A percentile compares a stretch with the other conserved stretches of the same genome.
phyloP scores from a whole-genome alignment of 257 asterid species.

The Asclepias syriaca region DNA sequence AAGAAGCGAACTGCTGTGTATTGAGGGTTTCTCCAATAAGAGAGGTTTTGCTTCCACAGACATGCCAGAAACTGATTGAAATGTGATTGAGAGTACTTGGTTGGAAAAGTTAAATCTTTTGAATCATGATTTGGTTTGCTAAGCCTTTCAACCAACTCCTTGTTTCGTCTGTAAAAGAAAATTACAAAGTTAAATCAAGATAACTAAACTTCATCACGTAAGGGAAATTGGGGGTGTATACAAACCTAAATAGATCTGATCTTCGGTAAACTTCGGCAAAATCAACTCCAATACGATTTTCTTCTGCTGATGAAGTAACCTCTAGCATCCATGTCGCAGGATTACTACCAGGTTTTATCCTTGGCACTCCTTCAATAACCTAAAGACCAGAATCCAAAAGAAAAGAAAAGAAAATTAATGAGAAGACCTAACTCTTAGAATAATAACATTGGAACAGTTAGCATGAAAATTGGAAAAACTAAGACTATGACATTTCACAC shows the following conservation, averaged over 20 bases:
- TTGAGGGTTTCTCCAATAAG: constrained; percentile 98
- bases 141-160: constrained; percentile 70
- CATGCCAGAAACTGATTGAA: constrained; percentile 71
- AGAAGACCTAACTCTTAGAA: background rate
- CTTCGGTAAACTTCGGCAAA: constrained; percentile 78
- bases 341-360: constrained; percentile 75
- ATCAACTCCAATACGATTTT: constrained; percentile 73
- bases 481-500: constrained; percentile 24
- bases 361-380: constrained; percentile 73
- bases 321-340: constrained; percentile 98
- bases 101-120: constrained; percentile 70
- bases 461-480: background rate
- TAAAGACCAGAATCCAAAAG: constrained; percentile 20
- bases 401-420: background rate
- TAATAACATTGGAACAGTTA: background rate
- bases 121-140: constrained; percentile 63
- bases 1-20: constrained; percentile 94
- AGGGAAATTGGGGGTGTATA: constrained; percentile 4
- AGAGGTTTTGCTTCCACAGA: constrained; percentile 88
- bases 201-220: background rate
- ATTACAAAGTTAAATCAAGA: constrained; percentile 9
- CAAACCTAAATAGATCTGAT: constrained; percentile 70
- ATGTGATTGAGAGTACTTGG: constrained; percentile 57
- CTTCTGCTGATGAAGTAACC: constrained; percentile 75
- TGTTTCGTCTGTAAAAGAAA: constrained; percentile 48